These are phyloP conservation scores for Erythrophleum fordii DNA, from an alignment of 306 rosid species.

Conservation along the genomic window DNA sequence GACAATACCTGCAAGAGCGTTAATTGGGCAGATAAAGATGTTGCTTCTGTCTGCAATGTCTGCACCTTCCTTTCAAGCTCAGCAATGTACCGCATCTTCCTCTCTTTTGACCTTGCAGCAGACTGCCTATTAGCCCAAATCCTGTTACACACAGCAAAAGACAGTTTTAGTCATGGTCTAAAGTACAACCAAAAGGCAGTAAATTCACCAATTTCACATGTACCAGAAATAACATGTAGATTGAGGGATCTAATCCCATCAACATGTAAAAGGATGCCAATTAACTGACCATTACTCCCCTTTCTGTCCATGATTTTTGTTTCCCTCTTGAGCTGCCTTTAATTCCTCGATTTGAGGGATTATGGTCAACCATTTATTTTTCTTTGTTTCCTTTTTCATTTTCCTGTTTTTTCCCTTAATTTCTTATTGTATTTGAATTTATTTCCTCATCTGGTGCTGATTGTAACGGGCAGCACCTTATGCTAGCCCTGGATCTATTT, in stretches of 20 bases:
- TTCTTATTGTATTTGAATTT: too few species aligned
- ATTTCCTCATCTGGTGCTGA: too few species aligned
- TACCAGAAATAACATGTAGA: constrained; percentile 13
- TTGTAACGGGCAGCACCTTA: too few species aligned
- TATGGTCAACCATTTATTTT: too few species aligned
- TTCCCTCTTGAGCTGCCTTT: too few species aligned
- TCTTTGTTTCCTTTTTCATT: too few species aligned
- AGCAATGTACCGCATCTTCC: constrained; percentile 95
- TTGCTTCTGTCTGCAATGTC: constrained; percentile 94
- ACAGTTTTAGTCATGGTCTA: constrained; percentile 33
- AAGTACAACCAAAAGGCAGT: constrained; percentile 5
- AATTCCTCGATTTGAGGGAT: too few species aligned
- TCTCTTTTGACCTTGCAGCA: constrained; percentile 97
- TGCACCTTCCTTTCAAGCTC: constrained; percentile 98
- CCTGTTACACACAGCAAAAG: constrained; percentile 53
- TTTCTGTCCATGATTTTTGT: too few species aligned
- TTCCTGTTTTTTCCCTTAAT: too few species aligned
- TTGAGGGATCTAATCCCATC: not conserved
- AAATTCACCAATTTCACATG: not conserved
- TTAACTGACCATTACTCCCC: too few species aligned
- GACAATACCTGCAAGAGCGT: constrained; percentile 82
- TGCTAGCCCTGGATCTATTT: too few species aligned
- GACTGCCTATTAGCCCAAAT: constrained; percentile 99
- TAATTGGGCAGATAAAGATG: constrained; percentile 90
- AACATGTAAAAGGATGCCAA: not conserved